These are phyloP conservation scores for Azolla pinnata DNA, from an alignment of 75 land plant genomes.

Conservation along the genomic window DNA sequence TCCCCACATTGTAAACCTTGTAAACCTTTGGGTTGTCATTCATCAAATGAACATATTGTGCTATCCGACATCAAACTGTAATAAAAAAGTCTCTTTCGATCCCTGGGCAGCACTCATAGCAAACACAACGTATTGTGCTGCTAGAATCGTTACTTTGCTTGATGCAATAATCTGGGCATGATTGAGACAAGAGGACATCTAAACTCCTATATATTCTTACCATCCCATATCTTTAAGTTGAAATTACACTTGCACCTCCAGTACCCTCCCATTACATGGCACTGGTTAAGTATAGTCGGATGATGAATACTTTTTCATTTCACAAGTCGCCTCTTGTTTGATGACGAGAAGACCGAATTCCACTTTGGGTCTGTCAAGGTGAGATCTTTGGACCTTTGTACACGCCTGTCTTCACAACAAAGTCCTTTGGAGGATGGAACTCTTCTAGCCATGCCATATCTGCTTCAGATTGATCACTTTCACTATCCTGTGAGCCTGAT, in stretches of 20 bases:
- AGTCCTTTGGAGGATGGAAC: conserved; percentile 69
- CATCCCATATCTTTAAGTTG: not conserved
- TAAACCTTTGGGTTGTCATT: too few relatives aligned
- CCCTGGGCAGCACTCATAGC: not conserved
- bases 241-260: not conserved
- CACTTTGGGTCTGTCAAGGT: conserved; percentile 7
- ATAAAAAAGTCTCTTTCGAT: not conserved
- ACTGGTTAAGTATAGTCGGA: not conserved
- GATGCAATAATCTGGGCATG: not conserved
- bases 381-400: conserved; percentile 58
- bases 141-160: not conserved
- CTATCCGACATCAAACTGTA: too few relatives aligned
- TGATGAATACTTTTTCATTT: not conserved
- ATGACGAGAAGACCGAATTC: not conserved
- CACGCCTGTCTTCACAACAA: conserved; percentile 52
- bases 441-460: conserved; percentile 71
- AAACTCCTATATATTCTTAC: not conserved
- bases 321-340: not conserved
- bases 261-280: not conserved
- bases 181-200: not conserved
- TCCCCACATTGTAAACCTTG: too few relatives aligned
- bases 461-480: conserved; percentile 6
- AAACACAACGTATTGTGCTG: not conserved
- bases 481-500: not conserved
- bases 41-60: too few relatives aligned